Percentiles rank a stretch among this genome's conserved stretches.
These are phyloP conservation scores for Dictyostelium purpureum DNA, from an alignment of 78 protist species.

Conservation along the genomic window DNA sequence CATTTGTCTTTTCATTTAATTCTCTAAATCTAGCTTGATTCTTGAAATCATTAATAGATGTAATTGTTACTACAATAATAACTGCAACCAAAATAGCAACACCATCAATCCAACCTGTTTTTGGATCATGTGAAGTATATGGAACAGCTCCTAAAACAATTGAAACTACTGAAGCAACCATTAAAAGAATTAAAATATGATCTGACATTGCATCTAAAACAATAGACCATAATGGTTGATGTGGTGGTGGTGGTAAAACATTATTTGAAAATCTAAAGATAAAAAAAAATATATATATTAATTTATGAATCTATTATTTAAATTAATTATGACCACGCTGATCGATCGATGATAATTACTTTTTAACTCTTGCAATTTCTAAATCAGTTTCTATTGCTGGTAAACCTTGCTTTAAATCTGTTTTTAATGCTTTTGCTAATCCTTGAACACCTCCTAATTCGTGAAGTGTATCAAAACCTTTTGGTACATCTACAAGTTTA, in stretches of 20 bases:
- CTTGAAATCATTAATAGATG: constrained; percentile 90
- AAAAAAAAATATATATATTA: background rate
- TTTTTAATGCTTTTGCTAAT: constrained; percentile 1
- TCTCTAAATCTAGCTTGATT: constrained; percentile 92
- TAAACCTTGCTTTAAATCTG: constrained; percentile 33
- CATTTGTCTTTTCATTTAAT: constrained; percentile 36
- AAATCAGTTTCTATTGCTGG: constrained; percentile 43
- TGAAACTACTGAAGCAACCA: constrained; percentile 85
- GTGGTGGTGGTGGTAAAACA: constrained; percentile 76
- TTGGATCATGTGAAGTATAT: constrained; percentile 62
- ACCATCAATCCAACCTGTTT: constrained; percentile 95
- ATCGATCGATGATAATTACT: background rate
- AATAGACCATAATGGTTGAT: constrained; percentile 47
- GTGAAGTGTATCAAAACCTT: constrained; percentile 21
- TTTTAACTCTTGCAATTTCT: constrained; percentile 45
- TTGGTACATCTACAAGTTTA: constrained; percentile 67
- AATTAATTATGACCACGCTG: background rate
- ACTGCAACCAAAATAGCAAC: constrained; percentile 95
- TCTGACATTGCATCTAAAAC: constrained; percentile 87
- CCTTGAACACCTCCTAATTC: constrained; percentile 57
- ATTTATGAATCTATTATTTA: background rate
- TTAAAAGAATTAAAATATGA: constrained; percentile 87
- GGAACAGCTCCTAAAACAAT: constrained; percentile 67
- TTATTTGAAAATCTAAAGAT: constrained; percentile 39
- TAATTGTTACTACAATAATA: constrained; percentile 89